These are phyloP conservation scores for Aspergillus sp. DNA, from an alignment of 2,329 filamentous ascomycete species.

Conservation along the genomic window DNA sequence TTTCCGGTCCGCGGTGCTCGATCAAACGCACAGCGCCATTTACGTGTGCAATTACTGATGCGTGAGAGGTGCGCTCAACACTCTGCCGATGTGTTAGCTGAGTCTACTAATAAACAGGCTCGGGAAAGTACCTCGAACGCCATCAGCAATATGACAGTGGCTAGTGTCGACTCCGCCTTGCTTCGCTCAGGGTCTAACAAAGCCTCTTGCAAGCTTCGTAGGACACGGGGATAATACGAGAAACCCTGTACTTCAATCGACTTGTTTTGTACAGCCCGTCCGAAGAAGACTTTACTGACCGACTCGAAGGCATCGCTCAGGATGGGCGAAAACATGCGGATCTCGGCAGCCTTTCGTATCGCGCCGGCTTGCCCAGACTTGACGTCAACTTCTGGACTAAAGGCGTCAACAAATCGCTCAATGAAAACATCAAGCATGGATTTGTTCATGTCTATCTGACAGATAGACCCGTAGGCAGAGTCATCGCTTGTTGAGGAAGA, in stretches of 20 bases:
- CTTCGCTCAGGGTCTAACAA: conserved; percentile 36
- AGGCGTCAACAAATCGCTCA: conserved; percentile 41
- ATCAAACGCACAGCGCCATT: conserved; percentile 37
- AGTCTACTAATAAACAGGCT: background rate
- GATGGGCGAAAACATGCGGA: conserved; percentile 42
- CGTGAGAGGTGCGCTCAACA: conserved; percentile 37
- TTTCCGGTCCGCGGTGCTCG: conserved; percentile 40
- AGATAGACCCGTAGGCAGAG: conserved; percentile 24
- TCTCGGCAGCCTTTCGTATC: conserved; percentile 36
- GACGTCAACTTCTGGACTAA: conserved; percentile 37
- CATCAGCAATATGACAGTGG: conserved; percentile 39
- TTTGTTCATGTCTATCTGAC: conserved; percentile 21
- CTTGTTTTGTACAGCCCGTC: conserved; percentile 36
- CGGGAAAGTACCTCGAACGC: conserved; percentile 35
- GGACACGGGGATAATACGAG: conserved; percentile 34
- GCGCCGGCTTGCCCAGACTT: conserved; percentile 38
- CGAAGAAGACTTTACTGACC: conserved; percentile 41
- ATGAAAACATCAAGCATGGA: conserved; percentile 38
- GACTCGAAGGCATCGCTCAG: conserved; percentile 38
- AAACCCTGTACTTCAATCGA: conserved; percentile 35
- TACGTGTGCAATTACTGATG: conserved; percentile 34
- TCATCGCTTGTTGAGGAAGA: conserved; percentile 25
- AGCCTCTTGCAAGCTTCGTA: conserved; percentile 38
- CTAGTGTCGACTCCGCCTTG: conserved; percentile 39
- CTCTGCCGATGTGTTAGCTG: conserved; percentile 22